phyloP scores from a whole-genome alignment of 176 grass and related monocot genomes.

The Saccharum spontaneum region DNA sequence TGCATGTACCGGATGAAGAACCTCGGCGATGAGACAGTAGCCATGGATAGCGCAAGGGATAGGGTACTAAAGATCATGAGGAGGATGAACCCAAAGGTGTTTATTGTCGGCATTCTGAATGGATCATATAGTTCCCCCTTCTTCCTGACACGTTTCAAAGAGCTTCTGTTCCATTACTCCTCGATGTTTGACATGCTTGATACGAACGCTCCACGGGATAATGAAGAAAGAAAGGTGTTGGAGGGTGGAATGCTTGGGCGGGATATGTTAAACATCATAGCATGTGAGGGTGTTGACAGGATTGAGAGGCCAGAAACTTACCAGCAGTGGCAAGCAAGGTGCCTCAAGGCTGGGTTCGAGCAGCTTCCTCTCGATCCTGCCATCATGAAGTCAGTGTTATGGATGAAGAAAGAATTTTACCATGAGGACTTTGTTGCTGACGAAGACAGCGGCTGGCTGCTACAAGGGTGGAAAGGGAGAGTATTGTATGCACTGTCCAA shows the following conservation, averaged over 20 bases:
- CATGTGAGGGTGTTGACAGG: slow-evolving; percentile 43
- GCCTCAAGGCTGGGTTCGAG: slow-evolving; percentile 23
- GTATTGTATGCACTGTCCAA: slow-evolving; percentile 35
- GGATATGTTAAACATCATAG: slow-evolving; percentile 19
- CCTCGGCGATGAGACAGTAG: slow-evolving; percentile 41
- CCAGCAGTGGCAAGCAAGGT: slow-evolving; percentile 37
- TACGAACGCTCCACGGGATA: slow-evolving; percentile 3
- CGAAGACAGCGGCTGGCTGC: slow-evolving; percentile 34
- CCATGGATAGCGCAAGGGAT: slow-evolving; percentile 34
- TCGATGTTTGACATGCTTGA: slow-evolving; percentile 36
- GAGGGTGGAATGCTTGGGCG: not conserved
- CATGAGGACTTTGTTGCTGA: slow-evolving; percentile 35
- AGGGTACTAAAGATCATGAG: slow-evolving; percentile 38
- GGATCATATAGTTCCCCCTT: slow-evolving; percentile 43
- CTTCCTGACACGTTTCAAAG: slow-evolving; percentile 44
- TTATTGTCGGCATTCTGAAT: slow-evolving; percentile 27
- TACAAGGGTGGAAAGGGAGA: slow-evolving; percentile 46
- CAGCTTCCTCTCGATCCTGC: slow-evolving; percentile 30
- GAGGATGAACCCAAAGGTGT: slow-evolving; percentile 33
- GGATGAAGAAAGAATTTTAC: slow-evolving; percentile 25
- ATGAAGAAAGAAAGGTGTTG: slow-evolving; percentile 28
- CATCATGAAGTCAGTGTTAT: not conserved
- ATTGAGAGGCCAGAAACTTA: slow-evolving; percentile 41
- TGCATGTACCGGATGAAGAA: slow-evolving; percentile 30
- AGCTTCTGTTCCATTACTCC: slow-evolving; percentile 35